These are phyloP conservation scores for Laetiporus sulphureus DNA, from an alignment of 1,284 basidiomycete species.

Conservation along the genomic window DNA sequence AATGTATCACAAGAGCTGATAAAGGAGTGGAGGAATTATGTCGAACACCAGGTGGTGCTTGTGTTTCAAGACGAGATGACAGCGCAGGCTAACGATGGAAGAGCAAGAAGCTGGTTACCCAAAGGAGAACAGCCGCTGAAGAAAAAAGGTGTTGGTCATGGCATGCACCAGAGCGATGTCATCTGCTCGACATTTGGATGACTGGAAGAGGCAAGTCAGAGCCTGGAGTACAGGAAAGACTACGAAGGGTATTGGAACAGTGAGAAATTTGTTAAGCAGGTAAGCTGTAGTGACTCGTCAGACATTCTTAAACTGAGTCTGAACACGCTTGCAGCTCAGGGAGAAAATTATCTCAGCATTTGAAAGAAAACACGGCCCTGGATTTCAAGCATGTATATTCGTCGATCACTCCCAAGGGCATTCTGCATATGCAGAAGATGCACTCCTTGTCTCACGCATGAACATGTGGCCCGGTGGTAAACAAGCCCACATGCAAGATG, in stretches of 20 bases:
- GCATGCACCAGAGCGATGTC: conserved; percentile 16
- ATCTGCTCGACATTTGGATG: conserved; percentile 15
- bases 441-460: neutral
- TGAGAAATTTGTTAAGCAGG: conserved; percentile 32
- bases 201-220: conserved; percentile 10
- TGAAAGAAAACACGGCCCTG: conserved; percentile 25
- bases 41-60: conserved; percentile 24
- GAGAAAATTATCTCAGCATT: conserved; percentile 33
- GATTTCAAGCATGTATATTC: conserved; percentile 28
- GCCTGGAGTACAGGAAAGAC: conserved; percentile 37
- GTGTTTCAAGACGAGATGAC: conserved; percentile 34
- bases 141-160: conserved; percentile 30
- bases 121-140: conserved; percentile 26
- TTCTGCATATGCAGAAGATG: conserved; percentile 1
- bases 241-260: conserved; percentile 38
- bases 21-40: conserved; percentile 17
- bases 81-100: conserved; percentile 29
- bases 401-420: conserved; percentile 33
- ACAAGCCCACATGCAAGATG: conserved; percentile 5
- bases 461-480: neutral
- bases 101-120: conserved; percentile 25
- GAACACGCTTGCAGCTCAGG: conserved; percentile 6
- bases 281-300: conserved; percentile 11
- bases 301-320: neutral
- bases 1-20: conserved; percentile 19